phyloP scores from a whole-genome alignment of 345 rosid genomes.

The Trapa incisa region DNA sequence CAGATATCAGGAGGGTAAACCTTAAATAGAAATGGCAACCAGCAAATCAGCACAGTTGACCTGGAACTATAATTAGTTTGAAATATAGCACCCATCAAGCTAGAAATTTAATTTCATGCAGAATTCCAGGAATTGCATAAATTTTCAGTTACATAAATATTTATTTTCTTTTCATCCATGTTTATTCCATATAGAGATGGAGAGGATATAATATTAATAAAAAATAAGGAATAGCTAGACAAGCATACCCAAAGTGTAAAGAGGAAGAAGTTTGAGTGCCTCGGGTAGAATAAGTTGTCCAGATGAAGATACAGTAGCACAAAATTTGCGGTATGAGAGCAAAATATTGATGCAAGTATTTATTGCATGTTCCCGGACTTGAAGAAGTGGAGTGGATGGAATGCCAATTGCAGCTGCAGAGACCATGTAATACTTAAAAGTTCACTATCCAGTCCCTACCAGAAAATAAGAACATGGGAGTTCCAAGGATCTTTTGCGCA shows the following conservation, averaged over 20 bases:
- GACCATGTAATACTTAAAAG: not conserved
- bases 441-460: not conserved
- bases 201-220: not conserved
- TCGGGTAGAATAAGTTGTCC: slow-evolving; percentile 99
- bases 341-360: slow-evolving; percentile 62
- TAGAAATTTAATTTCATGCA: not conserved
- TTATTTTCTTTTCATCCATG: not conserved
- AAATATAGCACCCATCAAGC: not conserved
- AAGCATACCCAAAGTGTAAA: slow-evolving; percentile 79
- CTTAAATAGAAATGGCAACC: not conserved
- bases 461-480: not conserved
- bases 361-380: slow-evolving; percentile 61
- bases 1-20: too few relatives aligned
- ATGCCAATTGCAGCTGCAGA: slow-evolving; percentile 58
- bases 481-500: slow-evolving; percentile 12
- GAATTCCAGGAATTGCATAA: not conserved
- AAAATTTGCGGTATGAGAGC: slow-evolving; percentile 79
- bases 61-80: not conserved
- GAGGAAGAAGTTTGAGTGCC: slow-evolving; percentile 89
- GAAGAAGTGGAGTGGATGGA: slow-evolving; percentile 49
- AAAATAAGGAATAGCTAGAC: not conserved
- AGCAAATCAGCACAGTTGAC: too few relatives aligned
- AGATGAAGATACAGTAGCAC: slow-evolving; percentile 85
- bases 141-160: not conserved
- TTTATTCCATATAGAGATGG: too few relatives aligned